Base-by-base conservation (phyloP, 179 eudicot genomes). In the Silene noctiflora region DNA sequence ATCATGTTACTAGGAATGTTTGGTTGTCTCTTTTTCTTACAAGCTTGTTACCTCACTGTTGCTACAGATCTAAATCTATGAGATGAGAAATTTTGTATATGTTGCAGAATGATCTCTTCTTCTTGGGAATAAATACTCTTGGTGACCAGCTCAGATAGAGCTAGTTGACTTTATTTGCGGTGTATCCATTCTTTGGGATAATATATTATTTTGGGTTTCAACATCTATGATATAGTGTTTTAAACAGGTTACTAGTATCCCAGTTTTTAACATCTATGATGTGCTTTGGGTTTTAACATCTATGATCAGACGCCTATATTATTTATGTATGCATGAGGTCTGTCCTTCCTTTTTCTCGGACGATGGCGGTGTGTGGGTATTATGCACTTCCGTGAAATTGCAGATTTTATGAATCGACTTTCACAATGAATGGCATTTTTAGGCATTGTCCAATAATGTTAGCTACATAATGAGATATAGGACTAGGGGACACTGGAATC, bases 201-300 rank as follows among this genome's bases (percentile, higher is more conserved):
- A 46, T 11, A 53, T 24, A 2, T 6, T 67, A 31, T 63, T 20
- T 24, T 8, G n/a, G 44, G 11, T 31, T 72, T 24, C 31, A 5
- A 29, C 24, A 27, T 61, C 3, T 14, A 42, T 61, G 55, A 46
- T 44, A 22, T 6, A 25, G 60, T 55, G 25, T 4, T 31, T 20
- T 35, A 67, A 48, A 42, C 29, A 63, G 75, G 75, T 68, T 60
- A 51, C 21, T 55, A 17, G 20, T 61, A 70, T 70, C 55, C 29
- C 27, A 59, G 25, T 4, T 72, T 2, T 64, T 55, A 6, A 56
- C 39, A 17, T 58, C 51, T 33, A 4, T 19, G 70, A 71, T 75
- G 29, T 27, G 29, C 29, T 27, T 27, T 27, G 29, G 29, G 29
- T 72, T 2, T 64, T 17, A 6, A 42, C 39, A 17, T 58, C 51